Evolutionary conservation across 345 rosid species (phyloP).

Genomic region (Murraya koenigii): DNA sequence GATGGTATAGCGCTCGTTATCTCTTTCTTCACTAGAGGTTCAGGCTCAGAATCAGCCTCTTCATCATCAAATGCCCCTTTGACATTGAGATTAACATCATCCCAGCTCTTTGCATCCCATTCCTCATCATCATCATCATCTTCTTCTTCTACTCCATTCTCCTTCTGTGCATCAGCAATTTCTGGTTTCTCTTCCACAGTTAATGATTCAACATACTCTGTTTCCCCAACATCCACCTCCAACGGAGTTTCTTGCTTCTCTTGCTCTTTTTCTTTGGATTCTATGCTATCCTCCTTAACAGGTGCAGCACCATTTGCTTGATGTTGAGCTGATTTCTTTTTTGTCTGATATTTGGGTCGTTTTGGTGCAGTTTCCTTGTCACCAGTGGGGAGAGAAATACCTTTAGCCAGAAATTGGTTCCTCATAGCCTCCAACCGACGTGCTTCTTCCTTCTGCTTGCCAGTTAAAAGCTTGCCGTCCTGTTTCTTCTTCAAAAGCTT

Average conservation of each 20-base stretch:
- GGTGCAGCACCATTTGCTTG: slow-evolving; percentile 55
- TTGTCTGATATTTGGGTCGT: slow-evolving; percentile 75
- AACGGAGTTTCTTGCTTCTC: slow-evolving; percentile 31
- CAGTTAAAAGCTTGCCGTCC: slow-evolving; percentile 88
- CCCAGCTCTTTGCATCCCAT: slow-evolving; percentile 99
- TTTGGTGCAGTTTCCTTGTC: slow-evolving; percentile 59
- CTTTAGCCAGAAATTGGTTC: slow-evolving; percentile 69
- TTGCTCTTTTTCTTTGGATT: slow-evolving; percentile 39
- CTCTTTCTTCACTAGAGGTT: slow-evolving; percentile 55
- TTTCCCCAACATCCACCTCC: slow-evolving; percentile 43
- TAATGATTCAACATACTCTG: slow-evolving; percentile 38
- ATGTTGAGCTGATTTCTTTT: slow-evolving; percentile 67
- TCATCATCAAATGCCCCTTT: slow-evolving; percentile 92
- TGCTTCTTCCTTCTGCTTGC: slow-evolving; percentile 88
- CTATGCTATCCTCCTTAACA: slow-evolving; percentile 46
- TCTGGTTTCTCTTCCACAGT: slow-evolving; percentile 46
- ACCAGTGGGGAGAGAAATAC: slow-evolving; percentile 35
- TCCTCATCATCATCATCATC: slow-evolving; percentile 74
- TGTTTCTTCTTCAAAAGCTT: slow-evolving; percentile 78
- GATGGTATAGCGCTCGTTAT: slow-evolving; percentile 32
- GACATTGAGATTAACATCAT: slow-evolving; percentile 68
- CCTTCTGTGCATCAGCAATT: slow-evolving; percentile 43
- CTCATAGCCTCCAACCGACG: slow-evolving; percentile 83
- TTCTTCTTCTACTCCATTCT: slow-evolving; percentile 65
- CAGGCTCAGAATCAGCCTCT: slow-evolving; percentile 65